phyloP scores from a whole-genome alignment of 768 basidiomycete species.

The Megacollybia marginata region DNA sequence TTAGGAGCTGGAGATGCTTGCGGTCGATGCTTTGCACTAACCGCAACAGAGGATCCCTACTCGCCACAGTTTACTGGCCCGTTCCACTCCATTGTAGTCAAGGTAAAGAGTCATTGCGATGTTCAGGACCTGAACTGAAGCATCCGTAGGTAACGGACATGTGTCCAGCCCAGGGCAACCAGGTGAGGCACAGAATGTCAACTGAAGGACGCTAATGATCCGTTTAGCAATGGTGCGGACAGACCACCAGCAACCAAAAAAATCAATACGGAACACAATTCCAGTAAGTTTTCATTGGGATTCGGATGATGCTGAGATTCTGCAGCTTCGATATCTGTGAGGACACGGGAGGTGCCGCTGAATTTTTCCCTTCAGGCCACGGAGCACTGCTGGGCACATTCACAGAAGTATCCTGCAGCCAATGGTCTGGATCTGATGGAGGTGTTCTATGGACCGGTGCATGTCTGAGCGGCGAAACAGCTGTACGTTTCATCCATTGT shows the following conservation, averaged over 20 bases:
- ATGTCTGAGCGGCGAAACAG: slow-evolving; percentile 42
- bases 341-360: slow-evolving; percentile 42
- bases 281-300: slow-evolving; percentile 31
- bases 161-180: slow-evolving; percentile 40
- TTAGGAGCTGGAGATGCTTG: slow-evolving; percentile 51
- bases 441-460: slow-evolving; percentile 37
- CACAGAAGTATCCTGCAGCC: slow-evolving; percentile 47
- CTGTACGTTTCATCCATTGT: slow-evolving; percentile 10
- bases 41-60: slow-evolving; percentile 43
- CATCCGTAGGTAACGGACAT: slow-evolving; percentile 24
- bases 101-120: slow-evolving; percentile 22
- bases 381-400: slow-evolving; percentile 47
- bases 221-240: slow-evolving; percentile 44
- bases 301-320: not conserved
- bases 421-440: slow-evolving; percentile 52
- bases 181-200: slow-evolving; percentile 16
- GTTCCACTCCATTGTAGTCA: slow-evolving; percentile 48
- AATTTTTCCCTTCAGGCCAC: slow-evolving; percentile 53
- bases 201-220: not conserved
- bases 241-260: slow-evolving; percentile 30
- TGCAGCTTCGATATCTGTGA: slow-evolving; percentile 54
- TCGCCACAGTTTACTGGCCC: slow-evolving; percentile 42
- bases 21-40: slow-evolving; percentile 52
- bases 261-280: slow-evolving; percentile 38
- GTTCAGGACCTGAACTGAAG: not conserved